phyloP scores from a whole-genome alignment of 1,284 basidiomycete genomes.

The Trametes hirsuta region DNA sequence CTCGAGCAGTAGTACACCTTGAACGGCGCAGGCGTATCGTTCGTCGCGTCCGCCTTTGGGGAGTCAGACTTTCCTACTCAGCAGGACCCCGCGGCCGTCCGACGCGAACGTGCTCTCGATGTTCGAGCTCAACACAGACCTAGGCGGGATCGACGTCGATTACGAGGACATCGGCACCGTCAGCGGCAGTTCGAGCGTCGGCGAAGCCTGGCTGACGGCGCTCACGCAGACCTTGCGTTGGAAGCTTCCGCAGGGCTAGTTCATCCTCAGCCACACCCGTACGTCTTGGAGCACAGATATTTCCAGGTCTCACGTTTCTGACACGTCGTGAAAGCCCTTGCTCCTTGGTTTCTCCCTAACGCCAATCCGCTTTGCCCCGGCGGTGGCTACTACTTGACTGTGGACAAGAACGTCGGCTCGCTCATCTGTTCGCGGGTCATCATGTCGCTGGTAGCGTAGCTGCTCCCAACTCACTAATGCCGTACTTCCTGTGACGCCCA shows the following conservation, averaged over 20 bases:
- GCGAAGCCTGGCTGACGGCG: constrained; percentile 45
- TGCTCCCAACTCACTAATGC: no score
- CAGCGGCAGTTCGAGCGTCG: constrained; percentile 35
- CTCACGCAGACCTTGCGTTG: constrained; percentile 44
- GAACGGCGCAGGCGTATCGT: constrained; percentile 46
- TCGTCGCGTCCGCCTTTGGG: constrained; percentile 54
- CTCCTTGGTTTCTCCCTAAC: no score
- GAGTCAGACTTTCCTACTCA: constrained; percentile 53
- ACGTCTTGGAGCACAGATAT: no score
- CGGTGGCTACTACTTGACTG: no score
- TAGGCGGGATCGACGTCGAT: constrained; percentile 63
- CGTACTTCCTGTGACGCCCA: no score
- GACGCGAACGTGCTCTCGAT: constrained; percentile 48
- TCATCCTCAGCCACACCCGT: no score
- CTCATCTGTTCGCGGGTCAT: no score
- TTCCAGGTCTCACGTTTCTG: no score
- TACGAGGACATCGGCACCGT: constrained; percentile 55
- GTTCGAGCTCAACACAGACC: constrained; percentile 34
- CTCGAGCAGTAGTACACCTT: constrained; percentile 43
- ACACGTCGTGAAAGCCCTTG: no score
- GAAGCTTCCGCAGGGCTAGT: constrained; percentile 36
- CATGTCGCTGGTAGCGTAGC: no score
- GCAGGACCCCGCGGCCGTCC: constrained; percentile 39
- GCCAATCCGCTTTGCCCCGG: no score
- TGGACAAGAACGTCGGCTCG: no score